A percentile compares a stretch with the other conserved stretches of the same genome.
These are phyloP conservation scores for Pecoramyces ruminantium DNA, from an alignment of 192 early-diverging fungal species.

Conservation along the genomic window DNA sequence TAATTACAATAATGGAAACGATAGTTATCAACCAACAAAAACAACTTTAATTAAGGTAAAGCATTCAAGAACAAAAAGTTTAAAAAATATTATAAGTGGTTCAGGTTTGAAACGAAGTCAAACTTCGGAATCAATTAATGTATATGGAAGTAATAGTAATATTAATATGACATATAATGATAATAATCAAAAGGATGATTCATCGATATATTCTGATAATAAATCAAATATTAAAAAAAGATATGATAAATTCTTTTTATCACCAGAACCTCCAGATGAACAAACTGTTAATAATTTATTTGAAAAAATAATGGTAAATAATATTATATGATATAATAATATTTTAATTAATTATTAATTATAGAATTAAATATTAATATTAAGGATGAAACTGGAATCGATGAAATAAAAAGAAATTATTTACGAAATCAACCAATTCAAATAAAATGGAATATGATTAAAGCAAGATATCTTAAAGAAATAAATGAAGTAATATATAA, in stretches of 20 bases:
- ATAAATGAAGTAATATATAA: background rate
- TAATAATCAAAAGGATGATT: background rate
- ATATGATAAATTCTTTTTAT: background rate
- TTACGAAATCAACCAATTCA: background rate
- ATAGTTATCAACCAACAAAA: background rate
- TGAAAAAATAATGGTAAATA: background rate
- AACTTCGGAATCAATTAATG: background rate
- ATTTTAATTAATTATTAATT: too few species aligned
- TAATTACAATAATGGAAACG: background rate
- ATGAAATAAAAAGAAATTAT: background rate
- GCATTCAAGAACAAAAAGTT: background rate
- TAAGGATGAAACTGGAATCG: background rate
- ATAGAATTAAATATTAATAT: background rate
- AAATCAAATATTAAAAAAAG: background rate
- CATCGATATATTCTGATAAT: background rate
- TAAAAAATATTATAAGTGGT: background rate
- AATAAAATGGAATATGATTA: background rate
- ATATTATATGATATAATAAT: too few species aligned
- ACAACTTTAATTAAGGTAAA: background rate
- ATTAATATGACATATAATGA: background rate
- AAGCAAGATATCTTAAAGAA: background rate
- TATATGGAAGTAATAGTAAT: background rate
- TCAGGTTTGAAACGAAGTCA: background rate
- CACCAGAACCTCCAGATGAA: background rate
- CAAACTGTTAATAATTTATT: background rate